Base-by-base conservation (phyloP, 768 basidiomycete species). In the Trichaptum fuscoviolaceum region DNA sequence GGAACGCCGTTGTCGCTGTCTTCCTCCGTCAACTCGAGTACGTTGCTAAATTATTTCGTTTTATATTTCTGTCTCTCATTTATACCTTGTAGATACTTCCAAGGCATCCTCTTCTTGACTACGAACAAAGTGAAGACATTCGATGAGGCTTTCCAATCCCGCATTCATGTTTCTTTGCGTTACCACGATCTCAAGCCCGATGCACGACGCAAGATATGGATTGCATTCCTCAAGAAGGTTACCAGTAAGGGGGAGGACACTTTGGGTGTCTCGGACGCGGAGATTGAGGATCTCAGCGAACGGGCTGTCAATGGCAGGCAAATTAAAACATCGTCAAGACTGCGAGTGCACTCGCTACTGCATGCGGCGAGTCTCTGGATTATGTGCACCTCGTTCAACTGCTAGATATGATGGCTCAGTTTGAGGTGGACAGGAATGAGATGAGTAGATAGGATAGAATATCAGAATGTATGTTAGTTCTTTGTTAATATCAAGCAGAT, bases 1-100 rank as follows among this genome's bases (percentile, higher is more conserved):
- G 88, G 15, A 91, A 90, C 69, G 88, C 88, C 0, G 87, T 89
- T 82, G 87, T 91, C 6, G 87, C 87, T 4, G 87, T 89, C 17
- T 89, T 87, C 82, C 42, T 52, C 10, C 42, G 42, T 20, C 42
- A 52, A 12, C 42, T 52, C 15, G 42, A 52, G 42, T 52, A 52
- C 42, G 42, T 52, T 4, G 15, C 42, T 52, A 52, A 12, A 12
- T 3, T 2, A 2, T 52, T 15, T 3, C 42, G 81, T 83, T 71
- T 68, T 78, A 72, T 35, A 36, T 23, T 25, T 57, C 18, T 12
- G 27, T 35, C 58, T 62, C 24, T 68, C 75, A 75, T 23, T 77
- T 69, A 0, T 76, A 63, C 62, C 63, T 62, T 18, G 60, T 58
- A 63, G 72, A 57, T 70, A 73, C 64, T 78, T 75, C 72, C 72